Percentiles rank a stretch among this genome's conserved stretches.
These are phyloP conservation scores for Sporothrix pallida DNA, from an alignment of 2,329 filamentous ascomycete species.

Conservation along the genomic window DNA sequence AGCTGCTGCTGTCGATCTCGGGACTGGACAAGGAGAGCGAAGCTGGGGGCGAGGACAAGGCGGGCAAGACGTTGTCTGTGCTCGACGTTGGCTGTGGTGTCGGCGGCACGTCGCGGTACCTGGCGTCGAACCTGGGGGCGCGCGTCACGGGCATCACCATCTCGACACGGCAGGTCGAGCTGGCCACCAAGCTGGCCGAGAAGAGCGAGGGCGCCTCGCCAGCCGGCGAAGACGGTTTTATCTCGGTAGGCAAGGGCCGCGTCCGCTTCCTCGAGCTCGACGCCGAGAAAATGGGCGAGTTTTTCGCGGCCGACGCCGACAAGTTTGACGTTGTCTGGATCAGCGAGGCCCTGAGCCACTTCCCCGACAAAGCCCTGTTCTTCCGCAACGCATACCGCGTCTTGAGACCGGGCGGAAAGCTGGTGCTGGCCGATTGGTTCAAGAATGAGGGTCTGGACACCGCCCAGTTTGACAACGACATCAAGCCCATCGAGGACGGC, in stretches of 20 bases:
- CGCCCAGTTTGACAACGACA: conserved; percentile 56
- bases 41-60: too few relatives aligned
- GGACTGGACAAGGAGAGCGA: conserved; percentile 42
- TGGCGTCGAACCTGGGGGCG: conserved; percentile 59
- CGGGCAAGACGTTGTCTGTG: conserved; percentile 45
- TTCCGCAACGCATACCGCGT: conserved; percentile 59
- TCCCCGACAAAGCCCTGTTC: conserved; percentile 64
- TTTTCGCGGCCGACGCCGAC: conserved; percentile 48
- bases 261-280: conserved; percentile 65
- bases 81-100: conserved; percentile 67
- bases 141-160: conserved; percentile 66
- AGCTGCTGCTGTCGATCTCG: conserved; percentile 59
- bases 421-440: conserved; percentile 68
- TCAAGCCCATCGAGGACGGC: conserved; percentile 66
- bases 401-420: conserved; percentile 55
- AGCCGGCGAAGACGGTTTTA: conserved; percentile 44
- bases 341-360: conserved; percentile 65
- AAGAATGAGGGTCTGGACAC: conserved; percentile 56
- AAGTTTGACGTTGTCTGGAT: conserved; percentile 66
- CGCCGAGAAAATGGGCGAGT: conserved; percentile 64
- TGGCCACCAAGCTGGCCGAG: conserved; percentile 58
- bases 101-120: conserved; percentile 63
- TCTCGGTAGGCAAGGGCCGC: conserved; percentile 51
- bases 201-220: conserved; percentile 36
- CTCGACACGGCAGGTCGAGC: conserved; percentile 63